Conservation (phyloP, 2,329 filamentous ascomycete genomes). For the Lecanoromycetidae sp. region DNA sequence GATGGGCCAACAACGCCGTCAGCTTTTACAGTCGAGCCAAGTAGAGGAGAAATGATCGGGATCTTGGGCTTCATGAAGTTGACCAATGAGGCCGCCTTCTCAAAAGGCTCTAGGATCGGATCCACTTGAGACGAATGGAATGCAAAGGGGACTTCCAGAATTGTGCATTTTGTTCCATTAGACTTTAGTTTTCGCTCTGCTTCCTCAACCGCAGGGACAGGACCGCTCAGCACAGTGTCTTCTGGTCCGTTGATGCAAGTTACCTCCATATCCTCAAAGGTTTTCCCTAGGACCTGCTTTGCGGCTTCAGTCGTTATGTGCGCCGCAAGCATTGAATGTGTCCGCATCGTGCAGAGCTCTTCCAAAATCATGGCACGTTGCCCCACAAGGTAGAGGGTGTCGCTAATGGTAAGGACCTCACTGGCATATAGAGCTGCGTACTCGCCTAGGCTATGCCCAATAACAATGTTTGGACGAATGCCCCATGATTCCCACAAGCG, state of each 20-base stretch:
- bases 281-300: conserved; percentile 40
- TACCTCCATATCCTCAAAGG: conserved; percentile 34
- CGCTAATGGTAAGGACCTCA: conserved; percentile 26
- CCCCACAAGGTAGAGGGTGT: conserved; percentile 55
- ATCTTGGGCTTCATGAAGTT: conserved; percentile 47
- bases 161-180: conserved; percentile 52
- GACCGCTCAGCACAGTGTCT: conserved; percentile 60
- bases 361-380: conserved; percentile 45
- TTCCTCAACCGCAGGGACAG: conserved; percentile 46
- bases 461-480: conserved; percentile 21
- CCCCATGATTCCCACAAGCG: conserved; percentile 25
- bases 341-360: conserved; percentile 48
- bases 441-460: conserved; percentile 30
- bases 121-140: conserved; percentile 56
- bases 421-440: conserved; percentile 28
- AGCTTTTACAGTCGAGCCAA: conserved; percentile 47
- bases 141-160: conserved; percentile 53
- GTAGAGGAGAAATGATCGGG: conserved; percentile 56
- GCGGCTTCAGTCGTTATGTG: conserved; percentile 29
- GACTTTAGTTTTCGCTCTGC: conserved; percentile 38
- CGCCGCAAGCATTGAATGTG: conserved; percentile 54
- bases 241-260: conserved; percentile 66
- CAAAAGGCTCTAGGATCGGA: conserved; percentile 49
- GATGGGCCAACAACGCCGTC: conserved; percentile 44
- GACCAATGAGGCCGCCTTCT: conserved; percentile 40